Evolutionary conservation across 495 filamentous ascomycete genomes (phyloP).

Genomic region (Rhypophila decipiens): DNA sequence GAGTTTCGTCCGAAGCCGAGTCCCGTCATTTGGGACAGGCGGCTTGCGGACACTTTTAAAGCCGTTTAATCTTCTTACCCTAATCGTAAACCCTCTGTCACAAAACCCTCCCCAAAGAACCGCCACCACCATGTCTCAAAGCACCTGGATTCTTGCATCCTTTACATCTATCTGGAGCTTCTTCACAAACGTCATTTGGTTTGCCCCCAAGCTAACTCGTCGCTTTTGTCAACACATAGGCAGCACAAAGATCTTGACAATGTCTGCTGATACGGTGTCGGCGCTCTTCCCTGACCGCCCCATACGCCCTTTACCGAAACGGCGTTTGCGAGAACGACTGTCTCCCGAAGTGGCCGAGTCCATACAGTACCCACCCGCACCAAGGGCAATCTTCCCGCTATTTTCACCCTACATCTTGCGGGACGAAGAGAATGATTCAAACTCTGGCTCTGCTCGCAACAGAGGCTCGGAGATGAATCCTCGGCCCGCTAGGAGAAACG

Average conservation of each 20-base stretch:
- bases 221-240: conserved; percentile 9
- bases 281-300: conserved; percentile 77
- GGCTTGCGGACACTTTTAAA: too few relatives aligned
- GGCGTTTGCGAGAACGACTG: conserved; percentile 75
- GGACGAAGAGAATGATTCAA: conserved; percentile 26
- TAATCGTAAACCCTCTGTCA: background rate
- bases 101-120: background rate
- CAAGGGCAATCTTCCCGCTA: conserved; percentile 57
- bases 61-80: background rate
- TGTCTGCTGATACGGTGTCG: conserved; percentile 69
- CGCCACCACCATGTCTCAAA: background rate
- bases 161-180: too few relatives aligned
- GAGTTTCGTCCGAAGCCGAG: too few relatives aligned
- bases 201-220: conserved; percentile 12
- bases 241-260: conserved; percentile 24
- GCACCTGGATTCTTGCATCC: too few relatives aligned
- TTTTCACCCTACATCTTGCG: conserved; percentile 61
- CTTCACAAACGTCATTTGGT: conserved; percentile 1
- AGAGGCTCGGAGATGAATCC: conserved; percentile 18
- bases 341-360: conserved; percentile 75
- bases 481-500: conserved; percentile 21
- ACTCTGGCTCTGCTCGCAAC: conserved; percentile 13
- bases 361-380: conserved; percentile 72
- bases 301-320: conserved; percentile 88
- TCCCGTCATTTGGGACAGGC: too few relatives aligned